A percentile compares a stretch with the other conserved stretches of the same genome.
Conservation (phyloP, 1,139 yeast genomes). For the Candida smagusa region DNA sequence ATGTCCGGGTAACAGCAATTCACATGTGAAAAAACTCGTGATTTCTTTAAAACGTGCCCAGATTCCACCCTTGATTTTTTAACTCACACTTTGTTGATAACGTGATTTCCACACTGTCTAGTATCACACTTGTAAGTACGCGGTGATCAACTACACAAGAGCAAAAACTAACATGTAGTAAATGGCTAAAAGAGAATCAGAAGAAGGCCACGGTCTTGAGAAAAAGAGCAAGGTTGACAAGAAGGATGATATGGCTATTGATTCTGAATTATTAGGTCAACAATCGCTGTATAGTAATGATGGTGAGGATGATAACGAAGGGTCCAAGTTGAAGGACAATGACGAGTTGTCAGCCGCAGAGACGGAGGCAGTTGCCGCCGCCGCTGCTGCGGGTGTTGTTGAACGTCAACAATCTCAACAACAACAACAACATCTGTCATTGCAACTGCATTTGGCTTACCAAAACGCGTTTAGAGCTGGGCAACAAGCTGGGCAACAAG, state of each 20-base stretch:
- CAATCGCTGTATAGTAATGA: constrained; percentile 32
- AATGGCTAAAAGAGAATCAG: constrained; percentile 32
- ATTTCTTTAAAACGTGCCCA: constrained; percentile 6
- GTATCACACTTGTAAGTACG: constrained; percentile 3
- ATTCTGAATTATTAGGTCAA: constrained; percentile 47
- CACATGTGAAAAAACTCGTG: constrained; percentile 8
- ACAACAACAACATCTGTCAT: constrained; percentile 20
- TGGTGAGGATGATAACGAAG: constrained; percentile 10
- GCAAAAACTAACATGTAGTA: constrained; percentile 4
- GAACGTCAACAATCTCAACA: constrained; percentile 17
- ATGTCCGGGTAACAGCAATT: constrained; percentile 5
- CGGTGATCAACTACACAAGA: background rate
- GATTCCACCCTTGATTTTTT: constrained; percentile 3
- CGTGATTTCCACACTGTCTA: constrained; percentile 10
- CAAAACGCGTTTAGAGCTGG: constrained; percentile 29
- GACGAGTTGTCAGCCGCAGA: constrained; percentile 29
- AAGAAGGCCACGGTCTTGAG: constrained; percentile 17
- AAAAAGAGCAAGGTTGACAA: constrained; percentile 27
- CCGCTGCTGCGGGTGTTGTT: constrained; percentile 10
- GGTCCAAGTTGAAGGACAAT: constrained; percentile 14
- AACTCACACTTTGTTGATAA: constrained; percentile 3
- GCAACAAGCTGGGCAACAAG: constrained; percentile 17
- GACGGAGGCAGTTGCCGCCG: constrained; percentile 32
- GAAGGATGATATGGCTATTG: constrained; percentile 42
- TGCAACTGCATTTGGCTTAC: constrained; percentile 27